phyloP scores from a whole-genome alignment of 2,329 filamentous ascomycete genomes.

The Coniochaeta hoffmannii region DNA sequence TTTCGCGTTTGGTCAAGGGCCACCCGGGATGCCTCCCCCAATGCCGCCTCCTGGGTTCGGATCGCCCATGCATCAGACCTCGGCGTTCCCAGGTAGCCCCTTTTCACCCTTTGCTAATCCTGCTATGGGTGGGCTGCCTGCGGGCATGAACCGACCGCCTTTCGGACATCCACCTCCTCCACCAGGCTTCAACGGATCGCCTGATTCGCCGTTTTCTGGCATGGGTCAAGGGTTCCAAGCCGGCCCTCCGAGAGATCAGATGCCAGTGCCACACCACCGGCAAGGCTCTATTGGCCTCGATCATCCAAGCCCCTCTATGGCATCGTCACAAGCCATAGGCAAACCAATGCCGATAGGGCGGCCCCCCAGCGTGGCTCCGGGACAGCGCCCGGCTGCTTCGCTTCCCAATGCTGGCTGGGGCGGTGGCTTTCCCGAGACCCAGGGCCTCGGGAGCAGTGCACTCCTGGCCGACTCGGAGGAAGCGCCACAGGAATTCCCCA shows the following conservation, averaged over 20 bases:
- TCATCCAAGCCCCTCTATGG: slow-evolving; percentile 21
- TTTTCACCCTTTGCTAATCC: slow-evolving; percentile 13
- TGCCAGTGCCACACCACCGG: slow-evolving; percentile 58
- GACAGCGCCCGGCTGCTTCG: slow-evolving; percentile 29
- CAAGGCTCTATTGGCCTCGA: slow-evolving; percentile 67
- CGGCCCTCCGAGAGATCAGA: slow-evolving; percentile 25
- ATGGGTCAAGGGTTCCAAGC: slow-evolving; percentile 1
- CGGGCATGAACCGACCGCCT: slow-evolving; percentile 40
- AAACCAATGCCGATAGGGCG: slow-evolving; percentile 83
- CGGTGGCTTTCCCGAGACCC: slow-evolving; percentile 64
- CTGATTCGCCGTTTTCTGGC: slow-evolving; percentile 1
- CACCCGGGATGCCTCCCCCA: slow-evolving; percentile 28
- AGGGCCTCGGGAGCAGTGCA: slow-evolving; percentile 84
- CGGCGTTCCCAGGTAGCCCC: slow-evolving; percentile 25
- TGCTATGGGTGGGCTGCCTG: slow-evolving; percentile 41
- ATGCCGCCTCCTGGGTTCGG: slow-evolving; percentile 41
- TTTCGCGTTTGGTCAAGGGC: slow-evolving; percentile 41
- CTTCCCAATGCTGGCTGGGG: slow-evolving; percentile 27
- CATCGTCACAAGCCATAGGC: slow-evolving; percentile 64
- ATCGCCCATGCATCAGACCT: slow-evolving; percentile 48
- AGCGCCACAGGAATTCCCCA: slow-evolving; percentile 29
- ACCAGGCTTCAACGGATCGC: neutral
- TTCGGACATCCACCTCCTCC: slow-evolving; percentile 24
- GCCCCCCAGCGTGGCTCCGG: slow-evolving; percentile 64
- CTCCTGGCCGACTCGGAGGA: slow-evolving; percentile 70